Evolutionary conservation across 2,329 filamentous ascomycete species (phyloP).

Genomic region (Plenodomus tracheiphilus): DNA sequence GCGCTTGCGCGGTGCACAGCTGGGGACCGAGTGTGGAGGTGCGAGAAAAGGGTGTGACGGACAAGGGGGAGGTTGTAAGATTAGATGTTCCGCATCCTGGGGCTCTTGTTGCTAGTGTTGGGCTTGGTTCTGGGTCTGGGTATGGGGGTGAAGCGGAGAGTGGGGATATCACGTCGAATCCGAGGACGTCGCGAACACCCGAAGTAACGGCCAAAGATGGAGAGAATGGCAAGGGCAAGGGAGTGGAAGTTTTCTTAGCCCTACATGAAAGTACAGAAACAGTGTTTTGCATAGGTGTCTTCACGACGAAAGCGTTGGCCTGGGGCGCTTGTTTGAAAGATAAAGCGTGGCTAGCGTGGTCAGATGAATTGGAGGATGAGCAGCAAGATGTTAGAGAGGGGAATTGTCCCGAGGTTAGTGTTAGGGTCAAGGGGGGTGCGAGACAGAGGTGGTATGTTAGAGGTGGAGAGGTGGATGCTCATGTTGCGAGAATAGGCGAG

Average conservation of each 20-base stretch:
- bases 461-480: slow-evolving; percentile 4
- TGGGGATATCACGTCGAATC: no score
- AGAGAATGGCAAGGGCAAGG: not conserved
- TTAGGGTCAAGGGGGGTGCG: slow-evolving; percentile 18
- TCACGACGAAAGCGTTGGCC: slow-evolving; percentile 17
- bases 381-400: slow-evolving; percentile 7
- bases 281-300: slow-evolving; percentile 23
- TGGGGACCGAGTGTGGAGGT: slow-evolving; percentile 2
- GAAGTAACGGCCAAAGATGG: slow-evolving; percentile 7
- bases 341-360: slow-evolving; percentile 18
- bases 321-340: slow-evolving; percentile 32
- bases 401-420: slow-evolving; percentile 16
- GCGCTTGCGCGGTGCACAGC: slow-evolving; percentile 16
- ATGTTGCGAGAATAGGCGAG: no score
- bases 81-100: slow-evolving; percentile 29
- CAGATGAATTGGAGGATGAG: slow-evolving; percentile 17
- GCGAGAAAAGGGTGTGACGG: slow-evolving; percentile 4
- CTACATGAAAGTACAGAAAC: slow-evolving; percentile 16
- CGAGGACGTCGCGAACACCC: not conserved
- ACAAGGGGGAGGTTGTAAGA: slow-evolving; percentile 10
- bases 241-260: slow-evolving; percentile 18
- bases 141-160: not conserved
- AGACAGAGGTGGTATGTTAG: slow-evolving; percentile 20
- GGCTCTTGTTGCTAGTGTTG: no score
- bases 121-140: no score